phyloP scores from a whole-genome alignment of 2,329 filamentous ascomycete genomes.

The Cercospora citrullina region DNA sequence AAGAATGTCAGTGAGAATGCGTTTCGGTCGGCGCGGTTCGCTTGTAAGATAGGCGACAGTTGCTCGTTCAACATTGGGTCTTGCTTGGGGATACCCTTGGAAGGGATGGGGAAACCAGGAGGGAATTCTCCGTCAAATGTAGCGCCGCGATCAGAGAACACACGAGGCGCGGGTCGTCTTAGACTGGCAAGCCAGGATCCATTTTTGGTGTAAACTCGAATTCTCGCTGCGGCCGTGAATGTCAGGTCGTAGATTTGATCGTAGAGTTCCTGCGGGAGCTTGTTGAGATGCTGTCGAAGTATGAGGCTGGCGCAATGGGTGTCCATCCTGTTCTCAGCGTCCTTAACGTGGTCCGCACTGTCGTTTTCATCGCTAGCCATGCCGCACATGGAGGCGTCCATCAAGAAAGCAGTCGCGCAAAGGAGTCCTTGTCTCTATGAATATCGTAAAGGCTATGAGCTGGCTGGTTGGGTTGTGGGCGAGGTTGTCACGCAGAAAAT shows the following conservation, averaged over 20 bases:
- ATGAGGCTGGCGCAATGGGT: background rate
- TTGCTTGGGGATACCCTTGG: background rate
- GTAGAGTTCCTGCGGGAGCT: background rate
- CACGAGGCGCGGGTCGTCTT: background rate
- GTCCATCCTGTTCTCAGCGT: too few species aligned
- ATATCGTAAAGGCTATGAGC: background rate
- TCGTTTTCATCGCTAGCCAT: too few species aligned
- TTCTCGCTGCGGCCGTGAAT: background rate
- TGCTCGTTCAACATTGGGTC: background rate
- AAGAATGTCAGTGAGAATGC: background rate
- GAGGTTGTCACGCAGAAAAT: background rate
- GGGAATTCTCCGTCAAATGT: background rate
- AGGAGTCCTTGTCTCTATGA: background rate
- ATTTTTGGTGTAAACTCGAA: background rate
- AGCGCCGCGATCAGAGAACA: background rate
- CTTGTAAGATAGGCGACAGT: background rate
- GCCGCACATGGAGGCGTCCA: too few species aligned
- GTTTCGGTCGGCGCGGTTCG: background rate
- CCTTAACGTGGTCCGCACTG: too few species aligned
- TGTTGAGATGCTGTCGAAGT: background rate
- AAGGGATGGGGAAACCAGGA: background rate
- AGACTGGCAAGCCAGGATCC: background rate
- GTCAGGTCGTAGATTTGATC: background rate
- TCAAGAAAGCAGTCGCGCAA: background rate
- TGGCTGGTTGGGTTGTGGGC: background rate